A percentile compares a stretch with the other conserved stretches of the same genome.
phyloP scores from a whole-genome alignment of 768 basidiomycete species.

The Boletales sp. region DNA sequence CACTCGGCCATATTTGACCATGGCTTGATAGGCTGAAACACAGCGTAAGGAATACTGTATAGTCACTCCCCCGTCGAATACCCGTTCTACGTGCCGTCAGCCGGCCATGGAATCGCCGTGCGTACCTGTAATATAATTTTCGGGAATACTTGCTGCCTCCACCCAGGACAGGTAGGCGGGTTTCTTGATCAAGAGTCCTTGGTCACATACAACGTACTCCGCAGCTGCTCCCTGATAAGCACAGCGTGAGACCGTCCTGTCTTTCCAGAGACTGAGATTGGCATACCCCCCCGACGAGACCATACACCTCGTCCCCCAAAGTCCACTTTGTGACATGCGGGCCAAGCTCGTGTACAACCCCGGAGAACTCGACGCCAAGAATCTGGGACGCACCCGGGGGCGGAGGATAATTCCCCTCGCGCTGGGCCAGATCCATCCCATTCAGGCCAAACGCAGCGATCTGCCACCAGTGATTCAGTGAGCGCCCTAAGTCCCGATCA shows the following conservation, averaged over 20 bases:
- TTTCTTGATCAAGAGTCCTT: slow-evolving; percentile 70
- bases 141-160: slow-evolving; percentile 85
- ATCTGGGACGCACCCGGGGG: slow-evolving; percentile 73
- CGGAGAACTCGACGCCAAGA: slow-evolving; percentile 87
- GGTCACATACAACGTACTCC: slow-evolving; percentile 69
- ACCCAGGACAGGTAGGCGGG: slow-evolving; percentile 72
- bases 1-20: slow-evolving; percentile 65
- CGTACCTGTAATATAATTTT: slow-evolving; percentile 83
- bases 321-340: slow-evolving; percentile 50
- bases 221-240: slow-evolving; percentile 79
- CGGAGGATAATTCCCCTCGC: slow-evolving; percentile 69
- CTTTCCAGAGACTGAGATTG: slow-evolving; percentile 1
- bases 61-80: slow-evolving; percentile 3
- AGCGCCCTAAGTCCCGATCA: too few relatives aligned
- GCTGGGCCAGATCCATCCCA: slow-evolving; percentile 78
- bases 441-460: slow-evolving; percentile 86
- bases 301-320: slow-evolving; percentile 70
- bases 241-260: not conserved
- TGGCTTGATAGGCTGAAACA: slow-evolving; percentile 53
- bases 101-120: slow-evolving; percentile 8
- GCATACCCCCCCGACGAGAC: slow-evolving; percentile 75
- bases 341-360: slow-evolving; percentile 54
- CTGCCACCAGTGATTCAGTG: slow-evolving; percentile 30
- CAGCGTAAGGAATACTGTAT: not conserved
- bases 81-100: not conserved